Conservation (phyloP, 805 yeast genomes). For the Lipomyces mesembrius region DNA sequence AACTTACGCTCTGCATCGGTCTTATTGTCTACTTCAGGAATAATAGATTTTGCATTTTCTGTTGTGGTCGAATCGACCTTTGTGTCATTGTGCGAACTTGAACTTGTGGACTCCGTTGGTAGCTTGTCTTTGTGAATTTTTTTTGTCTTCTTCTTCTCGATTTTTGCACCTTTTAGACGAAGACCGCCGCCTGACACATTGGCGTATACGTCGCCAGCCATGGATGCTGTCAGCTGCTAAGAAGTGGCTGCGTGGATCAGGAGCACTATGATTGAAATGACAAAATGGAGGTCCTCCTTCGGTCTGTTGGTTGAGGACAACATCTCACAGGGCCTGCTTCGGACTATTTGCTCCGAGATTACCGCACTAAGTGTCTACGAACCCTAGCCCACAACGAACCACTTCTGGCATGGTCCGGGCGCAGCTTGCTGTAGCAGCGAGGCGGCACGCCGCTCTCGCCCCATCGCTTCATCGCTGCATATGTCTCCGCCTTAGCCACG, state of each 20-base stretch:
- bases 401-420: conserved; percentile 12
- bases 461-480: conserved; percentile 11
- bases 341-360: conserved; percentile 14
- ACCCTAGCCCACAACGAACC: conserved; percentile 25
- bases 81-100: background rate
- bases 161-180: conserved; percentile 29
- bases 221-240: background rate
- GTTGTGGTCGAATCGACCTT: background rate
- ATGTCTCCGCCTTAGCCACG: background rate
- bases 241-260: background rate
- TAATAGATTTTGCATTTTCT: background rate
- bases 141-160: conserved; percentile 29
- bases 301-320: background rate
- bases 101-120: conserved; percentile 6
- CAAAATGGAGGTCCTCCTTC: too few species aligned
- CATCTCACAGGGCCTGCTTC: conserved; percentile 4
- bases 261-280: background rate
- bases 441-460: background rate
- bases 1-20: conserved; percentile 39
- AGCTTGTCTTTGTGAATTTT: conserved; percentile 5
- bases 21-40: conserved; percentile 5
- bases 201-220: conserved; percentile 29
- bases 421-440: background rate
- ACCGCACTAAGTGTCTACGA: background rate
- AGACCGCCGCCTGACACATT: conserved; percentile 26